phyloP scores from a whole-genome alignment of 2,329 filamentous ascomycete genomes.

The Diaporthe sp. region DNA sequence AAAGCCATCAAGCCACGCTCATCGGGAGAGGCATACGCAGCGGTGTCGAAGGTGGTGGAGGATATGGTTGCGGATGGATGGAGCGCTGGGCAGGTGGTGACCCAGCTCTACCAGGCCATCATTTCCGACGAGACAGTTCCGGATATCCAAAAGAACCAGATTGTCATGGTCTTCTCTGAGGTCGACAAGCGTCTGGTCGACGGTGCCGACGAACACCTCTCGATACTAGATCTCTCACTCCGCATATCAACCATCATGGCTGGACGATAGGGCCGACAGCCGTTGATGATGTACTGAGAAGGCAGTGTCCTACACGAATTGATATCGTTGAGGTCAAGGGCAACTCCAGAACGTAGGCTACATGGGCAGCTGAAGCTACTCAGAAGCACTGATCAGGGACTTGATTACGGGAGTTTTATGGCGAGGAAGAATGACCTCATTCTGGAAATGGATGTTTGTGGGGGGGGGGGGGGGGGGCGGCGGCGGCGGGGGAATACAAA shows the following conservation, averaged over 20 bases:
- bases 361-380: not conserved
- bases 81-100: slow-evolving; percentile 91
- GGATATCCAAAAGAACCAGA: slow-evolving; percentile 90
- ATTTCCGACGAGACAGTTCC: slow-evolving; percentile 87
- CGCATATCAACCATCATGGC: slow-evolving; percentile 82
- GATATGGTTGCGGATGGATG: slow-evolving; percentile 96
- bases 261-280: slow-evolving; percentile 50
- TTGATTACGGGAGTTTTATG: not conserved
- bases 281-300: slow-evolving; percentile 10
- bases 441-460: not conserved
- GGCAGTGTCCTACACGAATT: not conserved
- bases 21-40: slow-evolving; percentile 76
- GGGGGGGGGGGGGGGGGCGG: not conserved
- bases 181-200: slow-evolving; percentile 95
- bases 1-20: slow-evolving; percentile 82
- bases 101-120: slow-evolving; percentile 83
- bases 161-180: slow-evolving; percentile 91
- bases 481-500: not conserved
- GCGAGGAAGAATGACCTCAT: not conserved
- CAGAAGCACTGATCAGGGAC: not conserved
- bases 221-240: slow-evolving; percentile 86
- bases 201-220: slow-evolving; percentile 94
- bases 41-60: slow-evolving; percentile 84
- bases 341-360: not conserved
- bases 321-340: not conserved